Evolutionary conservation across 2,329 filamentous ascomycete genomes (phyloP), one percentile per base, ranked within the genome.

Genomic region (Teratosphaeriaceae sp.): DNA sequence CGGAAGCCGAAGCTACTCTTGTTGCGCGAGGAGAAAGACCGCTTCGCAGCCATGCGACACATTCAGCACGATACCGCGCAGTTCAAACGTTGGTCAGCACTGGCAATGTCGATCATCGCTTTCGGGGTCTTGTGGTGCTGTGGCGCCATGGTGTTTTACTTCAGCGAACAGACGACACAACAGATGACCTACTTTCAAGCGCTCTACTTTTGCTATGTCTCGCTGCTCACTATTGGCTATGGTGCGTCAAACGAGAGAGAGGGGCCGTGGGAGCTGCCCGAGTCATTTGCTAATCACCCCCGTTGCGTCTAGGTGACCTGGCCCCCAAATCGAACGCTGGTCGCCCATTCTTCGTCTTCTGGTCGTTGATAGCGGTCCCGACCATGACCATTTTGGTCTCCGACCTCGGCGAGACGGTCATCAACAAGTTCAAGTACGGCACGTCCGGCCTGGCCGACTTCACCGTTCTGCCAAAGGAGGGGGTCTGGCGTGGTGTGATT

Each of bases 301-400:
- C 31, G 88, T 88, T n/a, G n/a, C n/a, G n/a, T n/a, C n/a, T n/a
- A n/a, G n/a, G n/a, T 3, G 88, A 94, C 51, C 64, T 83, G 4
- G 79, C 81, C 1, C 88, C 88, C 0, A 70, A 80, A n/a, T 85
- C 82, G 2, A 89, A 88, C 50, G 75, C 81, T 0, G 87, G 85
- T 1, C 82, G 85, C 42, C 79, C 85, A 0, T 94, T 95, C 61
- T 96, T 94, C 56, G 85, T 96, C n/a, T 82, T 95, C 43, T 96
- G 89, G 89, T 86, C 82, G 12, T 63, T 96, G 1, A 74, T 95
- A 20, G 88, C 88, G 0, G 73, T 95, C 2, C 89, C 89, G 0
- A 89, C 85, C 2, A 89, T 89, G 76, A 94, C 89, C 0, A 82
- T 94, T 15, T 74, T 96, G 11, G 85, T 94, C 49, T 84, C 80